Conservation (phyloP, 2,329 filamentous ascomycete species). For the Stemphylium beticola region DNA sequence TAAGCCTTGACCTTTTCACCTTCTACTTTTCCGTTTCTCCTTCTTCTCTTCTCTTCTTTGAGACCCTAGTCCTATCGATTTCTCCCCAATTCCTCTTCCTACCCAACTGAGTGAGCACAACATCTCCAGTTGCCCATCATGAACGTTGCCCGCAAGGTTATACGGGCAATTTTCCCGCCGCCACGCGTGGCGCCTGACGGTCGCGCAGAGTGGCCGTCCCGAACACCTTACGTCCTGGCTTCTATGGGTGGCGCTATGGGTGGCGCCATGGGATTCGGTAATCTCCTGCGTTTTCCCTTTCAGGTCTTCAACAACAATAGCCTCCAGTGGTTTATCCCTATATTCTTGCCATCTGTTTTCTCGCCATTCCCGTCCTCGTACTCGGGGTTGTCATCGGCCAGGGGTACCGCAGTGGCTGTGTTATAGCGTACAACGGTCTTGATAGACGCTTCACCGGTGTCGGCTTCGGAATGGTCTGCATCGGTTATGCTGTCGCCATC, state of each 20-base stretch:
- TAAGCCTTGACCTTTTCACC: background rate
- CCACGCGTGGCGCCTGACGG: constrained; percentile 2
- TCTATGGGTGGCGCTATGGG: constrained; percentile 4
- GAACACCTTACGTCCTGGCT: background rate
- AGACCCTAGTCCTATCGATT: background rate
- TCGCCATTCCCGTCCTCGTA: constrained; percentile 3
- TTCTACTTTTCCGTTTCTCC: background rate
- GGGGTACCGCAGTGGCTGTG: constrained; percentile 4
- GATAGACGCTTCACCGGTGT: constrained; percentile 3
- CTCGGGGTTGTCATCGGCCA: constrained; percentile 1
- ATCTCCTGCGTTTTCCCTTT: constrained; percentile 1
- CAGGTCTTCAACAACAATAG: constrained; percentile 7
- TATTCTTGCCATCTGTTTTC: background rate
- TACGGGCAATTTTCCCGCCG: constrained; percentile 2
- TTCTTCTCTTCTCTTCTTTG: background rate
- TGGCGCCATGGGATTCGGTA: constrained; percentile 2
- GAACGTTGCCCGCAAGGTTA: background rate
- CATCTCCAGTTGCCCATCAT: background rate
- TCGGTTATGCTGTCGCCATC: constrained; percentile 5
- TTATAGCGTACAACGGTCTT: constrained; percentile 6
- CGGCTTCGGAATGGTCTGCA: constrained; percentile 3
- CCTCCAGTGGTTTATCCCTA: constrained; percentile 1
- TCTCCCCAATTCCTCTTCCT: background rate
- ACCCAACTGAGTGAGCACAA: background rate
- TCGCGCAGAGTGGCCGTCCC: constrained; percentile 4